Conservation (phyloP, 1,139 yeast species). For the Wickerhamomyces sp. region DNA sequence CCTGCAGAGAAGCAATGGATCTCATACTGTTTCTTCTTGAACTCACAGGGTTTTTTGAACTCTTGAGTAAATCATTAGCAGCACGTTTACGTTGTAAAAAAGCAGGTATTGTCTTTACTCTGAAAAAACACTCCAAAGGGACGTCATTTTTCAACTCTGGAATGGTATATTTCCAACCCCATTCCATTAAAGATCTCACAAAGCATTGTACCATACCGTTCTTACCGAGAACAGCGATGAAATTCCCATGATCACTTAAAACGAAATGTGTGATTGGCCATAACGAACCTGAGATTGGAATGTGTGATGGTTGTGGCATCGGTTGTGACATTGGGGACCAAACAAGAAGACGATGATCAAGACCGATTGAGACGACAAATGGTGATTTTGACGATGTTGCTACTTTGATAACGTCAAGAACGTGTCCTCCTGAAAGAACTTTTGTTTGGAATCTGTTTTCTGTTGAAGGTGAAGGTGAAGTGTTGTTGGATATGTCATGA, state of each 20-base stretch:
- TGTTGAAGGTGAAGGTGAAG: too few species aligned
- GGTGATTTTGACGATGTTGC: slow-evolving; percentile 52
- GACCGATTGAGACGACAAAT: slow-evolving; percentile 61
- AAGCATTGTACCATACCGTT: slow-evolving; percentile 51
- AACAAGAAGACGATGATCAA: slow-evolving; percentile 64
- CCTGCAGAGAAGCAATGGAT: slow-evolving; percentile 22
- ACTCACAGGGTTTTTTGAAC: slow-evolving; percentile 9
- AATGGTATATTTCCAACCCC: slow-evolving; percentile 45
- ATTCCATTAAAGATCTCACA: slow-evolving; percentile 47
- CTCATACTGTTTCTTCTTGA: slow-evolving; percentile 27
- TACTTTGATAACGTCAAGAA: slow-evolving; percentile 57
- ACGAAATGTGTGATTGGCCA: slow-evolving; percentile 68
- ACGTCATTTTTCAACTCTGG: slow-evolving; percentile 28
- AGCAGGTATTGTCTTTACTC: slow-evolving; percentile 49
- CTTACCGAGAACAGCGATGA: slow-evolving; percentile 52
- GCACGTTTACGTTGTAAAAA: slow-evolving; percentile 41
- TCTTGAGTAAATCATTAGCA: slow-evolving; percentile 9
- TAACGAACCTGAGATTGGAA: slow-evolving; percentile 39
- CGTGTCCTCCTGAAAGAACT: slow-evolving; percentile 46
- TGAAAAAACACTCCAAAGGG: slow-evolving; percentile 55
- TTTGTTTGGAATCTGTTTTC: slow-evolving; percentile 31
- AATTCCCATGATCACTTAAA: slow-evolving; percentile 56
- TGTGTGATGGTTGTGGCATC: slow-evolving; percentile 38
- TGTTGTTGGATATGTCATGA: too few species aligned
- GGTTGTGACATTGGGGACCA: slow-evolving; percentile 66